phyloP scores from a whole-genome alignment of 129 eudicot genomes.

The Helianthus tuberosus region DNA sequence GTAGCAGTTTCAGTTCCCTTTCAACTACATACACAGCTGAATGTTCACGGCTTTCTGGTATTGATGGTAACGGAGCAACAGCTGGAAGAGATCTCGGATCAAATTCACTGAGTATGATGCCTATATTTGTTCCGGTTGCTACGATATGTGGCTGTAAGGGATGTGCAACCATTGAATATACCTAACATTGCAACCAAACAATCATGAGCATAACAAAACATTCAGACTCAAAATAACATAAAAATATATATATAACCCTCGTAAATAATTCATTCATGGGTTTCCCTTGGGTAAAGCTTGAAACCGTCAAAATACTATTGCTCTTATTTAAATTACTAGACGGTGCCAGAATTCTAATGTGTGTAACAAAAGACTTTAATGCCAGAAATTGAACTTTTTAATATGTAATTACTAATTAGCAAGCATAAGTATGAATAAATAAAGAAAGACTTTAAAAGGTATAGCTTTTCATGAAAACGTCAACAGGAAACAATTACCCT shows the following conservation, averaged over 20 bases:
- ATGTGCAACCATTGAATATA: constrained; percentile 98
- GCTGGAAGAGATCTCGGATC: constrained; percentile 94
- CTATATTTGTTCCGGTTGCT: constrained; percentile 95
- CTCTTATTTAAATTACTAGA: background rate
- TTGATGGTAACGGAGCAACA: constrained; percentile 83
- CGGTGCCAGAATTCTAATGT: background rate
- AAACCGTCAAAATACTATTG: constrained; percentile 12
- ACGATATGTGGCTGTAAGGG: constrained; percentile 97
- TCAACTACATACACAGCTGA: constrained; percentile 83
- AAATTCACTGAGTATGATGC: constrained; percentile 88
- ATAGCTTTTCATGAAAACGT: constrained; percentile 3
- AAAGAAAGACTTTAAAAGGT: constrained; percentile 7
- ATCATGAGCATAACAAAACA: constrained; percentile 10
- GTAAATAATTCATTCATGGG: background rate
- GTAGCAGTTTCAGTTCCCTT: constrained; percentile 82
- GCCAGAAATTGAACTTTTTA: constrained; percentile 6
- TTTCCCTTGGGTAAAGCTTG: constrained; percentile 2
- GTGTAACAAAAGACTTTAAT: constrained; percentile 5
- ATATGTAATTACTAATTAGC: constrained; percentile 11
- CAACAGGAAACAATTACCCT: constrained; percentile 48
- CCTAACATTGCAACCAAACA: constrained; percentile 48
- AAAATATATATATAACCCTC: background rate
- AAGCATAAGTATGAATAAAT: constrained; percentile 11
- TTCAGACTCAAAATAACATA: background rate
- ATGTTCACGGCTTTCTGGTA: constrained; percentile 92